These are phyloP conservation scores for Cordyceps javanica DNA, from an alignment of 2,329 filamentous ascomycete species.

Conservation along the genomic window DNA sequence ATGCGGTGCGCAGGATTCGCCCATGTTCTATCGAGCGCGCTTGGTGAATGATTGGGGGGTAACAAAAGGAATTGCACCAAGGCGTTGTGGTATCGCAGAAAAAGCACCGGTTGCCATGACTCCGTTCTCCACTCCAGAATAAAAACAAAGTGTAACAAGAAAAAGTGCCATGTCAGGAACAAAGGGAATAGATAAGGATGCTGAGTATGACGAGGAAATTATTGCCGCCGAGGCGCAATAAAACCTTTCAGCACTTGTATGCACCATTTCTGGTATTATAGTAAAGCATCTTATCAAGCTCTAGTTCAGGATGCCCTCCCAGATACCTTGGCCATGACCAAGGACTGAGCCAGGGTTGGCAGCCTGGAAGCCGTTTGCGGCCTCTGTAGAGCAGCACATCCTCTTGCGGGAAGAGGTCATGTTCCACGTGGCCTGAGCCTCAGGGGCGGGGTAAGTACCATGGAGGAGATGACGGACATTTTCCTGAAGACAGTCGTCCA, in stretches of 20 bases:
- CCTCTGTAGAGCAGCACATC: conserved; percentile 60
- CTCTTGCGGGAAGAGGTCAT: conserved; percentile 53
- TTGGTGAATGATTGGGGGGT: not conserved
- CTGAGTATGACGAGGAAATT: not conserved
- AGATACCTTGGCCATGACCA: conserved; percentile 59
- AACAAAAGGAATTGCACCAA: not conserved
- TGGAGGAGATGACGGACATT: conserved; percentile 59
- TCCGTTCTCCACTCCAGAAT: conserved; percentile 11
- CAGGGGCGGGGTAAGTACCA: conserved; percentile 25
- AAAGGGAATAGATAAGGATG: conserved; percentile 16
- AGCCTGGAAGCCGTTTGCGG: conserved; percentile 40
- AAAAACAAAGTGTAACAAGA: conserved; percentile 7
- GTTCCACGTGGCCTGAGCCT: conserved; percentile 27
- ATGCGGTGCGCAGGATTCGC: not conserved
- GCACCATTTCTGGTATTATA: conserved; percentile 7
- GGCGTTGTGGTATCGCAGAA: conserved; percentile 10
- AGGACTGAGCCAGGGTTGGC: conserved; percentile 43
- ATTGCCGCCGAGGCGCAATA: conserved; percentile 13
- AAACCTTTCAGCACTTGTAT: conserved; percentile 10
- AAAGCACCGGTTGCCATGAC: conserved; percentile 11
- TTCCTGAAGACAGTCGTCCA: conserved; percentile 57
- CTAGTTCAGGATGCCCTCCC: conserved; percentile 57
- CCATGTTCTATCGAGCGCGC: conserved; percentile 1
- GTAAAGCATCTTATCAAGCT: not conserved
- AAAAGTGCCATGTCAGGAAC: conserved; percentile 16